Conservation (phyloP, 148 eudicot genomes). For the Agrostemma githago region DNA sequence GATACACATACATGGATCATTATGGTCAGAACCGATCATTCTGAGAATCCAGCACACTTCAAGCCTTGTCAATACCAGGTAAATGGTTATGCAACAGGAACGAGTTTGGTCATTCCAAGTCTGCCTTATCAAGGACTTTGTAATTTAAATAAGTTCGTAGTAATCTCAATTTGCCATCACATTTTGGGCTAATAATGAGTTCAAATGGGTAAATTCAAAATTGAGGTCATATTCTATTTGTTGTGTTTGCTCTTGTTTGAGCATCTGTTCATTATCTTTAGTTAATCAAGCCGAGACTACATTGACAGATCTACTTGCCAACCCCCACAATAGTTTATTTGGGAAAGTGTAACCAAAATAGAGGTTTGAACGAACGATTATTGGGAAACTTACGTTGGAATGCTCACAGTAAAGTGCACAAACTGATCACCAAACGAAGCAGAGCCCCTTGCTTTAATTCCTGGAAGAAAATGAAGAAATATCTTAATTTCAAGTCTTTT, state of each 20-base stretch:
- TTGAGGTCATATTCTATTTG: too few species aligned
- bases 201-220: too few species aligned
- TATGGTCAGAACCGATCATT: not conserved
- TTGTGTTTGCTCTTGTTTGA: too few species aligned
- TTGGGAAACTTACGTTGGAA: constrained; percentile 61
- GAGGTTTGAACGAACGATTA: not conserved
- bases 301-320: not conserved
- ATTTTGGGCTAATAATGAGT: too few species aligned
- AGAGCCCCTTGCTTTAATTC: constrained; percentile 75
- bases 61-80: not conserved
- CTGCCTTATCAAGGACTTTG: too few species aligned
- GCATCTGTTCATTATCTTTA: not conserved
- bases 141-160: too few species aligned
- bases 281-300: not conserved
- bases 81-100: too few species aligned
- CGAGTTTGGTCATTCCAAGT: too few species aligned
- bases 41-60: not conserved
- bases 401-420: constrained; percentile 91
- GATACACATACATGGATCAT: not conserved
- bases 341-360: not conserved
- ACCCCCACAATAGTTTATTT: not conserved
- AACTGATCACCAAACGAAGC: constrained; percentile 72
- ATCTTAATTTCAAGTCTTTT: not conserved
- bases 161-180: too few species aligned
- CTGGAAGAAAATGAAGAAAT: constrained; percentile 32